Evolutionary conservation across 768 basidiomycete species (phyloP), one percentile per base, ranked within the genome.

Genomic region (Mycena capillaripes): DNA sequence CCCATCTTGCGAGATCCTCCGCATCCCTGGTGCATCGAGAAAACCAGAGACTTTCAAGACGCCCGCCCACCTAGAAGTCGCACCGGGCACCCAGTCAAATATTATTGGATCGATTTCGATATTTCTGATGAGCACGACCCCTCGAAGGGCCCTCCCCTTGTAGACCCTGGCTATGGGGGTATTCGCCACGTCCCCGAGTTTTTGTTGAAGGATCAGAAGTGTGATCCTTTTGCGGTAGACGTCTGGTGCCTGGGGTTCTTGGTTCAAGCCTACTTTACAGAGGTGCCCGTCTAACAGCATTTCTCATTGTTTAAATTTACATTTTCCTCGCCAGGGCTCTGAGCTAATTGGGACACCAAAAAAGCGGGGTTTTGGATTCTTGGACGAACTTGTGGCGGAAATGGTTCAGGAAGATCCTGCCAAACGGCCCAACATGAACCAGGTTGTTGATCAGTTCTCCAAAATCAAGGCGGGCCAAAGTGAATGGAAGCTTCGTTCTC

Each of bases 91-190:
- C 67, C 67, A 9, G 67, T 69, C 3, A 69, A 55, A 34, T 69
- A 61, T 29, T 69, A 69, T 29, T 53, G 57, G 59, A 53, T 67
- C 11, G 65, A 66, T 14, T 66, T 66, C n/a, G 65, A 66, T 23
- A 53, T 66, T 30, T 66, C 65, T 29, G 66, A 29, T n/a, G 66
- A 34, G 23, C 25, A 59, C 17, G 66, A 59, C 56, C 66, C 57
- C 0, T 36, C 66, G 4, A 25, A 3, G 0, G 57, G 57, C 16
- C 66, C 56, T 3, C 66, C 56, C 23, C 44, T 25, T 16, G n/a
- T 34, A 17, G 38, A 44, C 6, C 36, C 50, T 4, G 34, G 63
- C 2, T 64, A 64, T n/a, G 63, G 63, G 10, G 63, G 63, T 2
- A 55, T 29, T 12, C 25, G 1, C 0, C 0, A 38, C 3, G 57